Conservation (phyloP, 257 asterid species). For the Nicotiana benthamiana region DNA sequence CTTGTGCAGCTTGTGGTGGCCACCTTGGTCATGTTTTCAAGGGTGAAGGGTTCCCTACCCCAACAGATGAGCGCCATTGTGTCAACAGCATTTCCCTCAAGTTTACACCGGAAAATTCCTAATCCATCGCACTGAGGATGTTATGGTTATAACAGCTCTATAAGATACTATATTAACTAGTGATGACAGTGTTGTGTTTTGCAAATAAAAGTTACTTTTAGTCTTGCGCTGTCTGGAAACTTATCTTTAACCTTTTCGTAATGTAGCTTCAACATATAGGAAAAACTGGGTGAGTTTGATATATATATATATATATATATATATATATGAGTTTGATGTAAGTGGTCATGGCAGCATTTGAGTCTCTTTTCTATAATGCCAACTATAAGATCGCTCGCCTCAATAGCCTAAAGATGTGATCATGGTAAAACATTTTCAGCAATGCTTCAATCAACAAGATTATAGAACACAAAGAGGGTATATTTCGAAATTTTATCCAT, state of each 20-base stretch:
- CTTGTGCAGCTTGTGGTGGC: conserved; percentile 95
- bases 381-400: no score
- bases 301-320: no score
- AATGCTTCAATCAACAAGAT: neutral
- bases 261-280: neutral
- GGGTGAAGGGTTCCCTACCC: conserved; percentile 80
- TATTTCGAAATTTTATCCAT: no score
- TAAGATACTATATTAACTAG: neutral
- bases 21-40: conserved; percentile 94
- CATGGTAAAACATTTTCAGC: neutral
- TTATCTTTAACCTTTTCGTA: neutral
- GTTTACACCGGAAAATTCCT: conserved; percentile 50
- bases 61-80: conserved; percentile 90
- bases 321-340: no score
- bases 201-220: neutral
- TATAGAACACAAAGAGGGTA: neutral
- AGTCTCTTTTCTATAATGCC: no score
- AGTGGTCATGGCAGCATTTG: no score
- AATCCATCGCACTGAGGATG: neutral
- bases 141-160: neutral
- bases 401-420: no score
- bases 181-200: neutral
- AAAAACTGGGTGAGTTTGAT: neutral
- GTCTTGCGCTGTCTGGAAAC: neutral
- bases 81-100: conserved; percentile 79